Base-by-base conservation (phyloP, 805 yeast genomes). In the Tanozyma kutaoensis region DNA sequence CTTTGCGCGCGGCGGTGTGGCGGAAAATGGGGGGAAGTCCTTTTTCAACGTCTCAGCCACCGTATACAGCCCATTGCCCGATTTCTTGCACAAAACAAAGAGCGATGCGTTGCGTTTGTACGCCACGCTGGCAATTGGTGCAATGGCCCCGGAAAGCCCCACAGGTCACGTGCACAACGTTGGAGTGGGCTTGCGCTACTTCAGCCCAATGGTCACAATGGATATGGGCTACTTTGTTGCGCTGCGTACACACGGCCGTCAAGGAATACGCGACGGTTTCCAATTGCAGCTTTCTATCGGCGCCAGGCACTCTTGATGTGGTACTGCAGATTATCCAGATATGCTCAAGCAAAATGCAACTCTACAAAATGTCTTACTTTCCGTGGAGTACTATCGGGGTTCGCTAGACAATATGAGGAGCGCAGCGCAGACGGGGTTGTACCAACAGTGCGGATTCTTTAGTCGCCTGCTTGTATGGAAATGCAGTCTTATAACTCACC, bases 21-120 rank as follows among this genome's bases (percentile, higher is more conserved):
- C 91, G 10, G 72, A 76, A 2, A 59, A 71, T 31, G 95, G 95
- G 5, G 95, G 93, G 5, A 68, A 70, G 21, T 64, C 60, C 29
- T 73, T 62, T 41, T 48, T 66, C 27, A 67, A 77, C 17, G 50
- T 67, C 14, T 80, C 84, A 4, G 35, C 65, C 2, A 66, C 78
- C 22, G 15, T 76, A n/a, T 69, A 69, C 39, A 53, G 76, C 14
- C 66, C 69, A 24, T 38, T 82, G 14, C 91, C 93, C 3, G 22
- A 28, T 12, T 46, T 48, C 48, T 64, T 32, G 16, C 48, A 39
- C 26, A n/a, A 23, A 15, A 22, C 16, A 13, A 17, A 49, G 22
- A 30, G 42, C 9, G 49, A 48, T 30, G 64, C 65, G 1, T 45
- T 59, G 34, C 39, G 64, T 27, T 45, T 80, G 18, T 91, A 80